Evolutionary conservation across 163 green algal genomes (phyloP).

Genomic region (Scenedesmus sp.): DNA sequence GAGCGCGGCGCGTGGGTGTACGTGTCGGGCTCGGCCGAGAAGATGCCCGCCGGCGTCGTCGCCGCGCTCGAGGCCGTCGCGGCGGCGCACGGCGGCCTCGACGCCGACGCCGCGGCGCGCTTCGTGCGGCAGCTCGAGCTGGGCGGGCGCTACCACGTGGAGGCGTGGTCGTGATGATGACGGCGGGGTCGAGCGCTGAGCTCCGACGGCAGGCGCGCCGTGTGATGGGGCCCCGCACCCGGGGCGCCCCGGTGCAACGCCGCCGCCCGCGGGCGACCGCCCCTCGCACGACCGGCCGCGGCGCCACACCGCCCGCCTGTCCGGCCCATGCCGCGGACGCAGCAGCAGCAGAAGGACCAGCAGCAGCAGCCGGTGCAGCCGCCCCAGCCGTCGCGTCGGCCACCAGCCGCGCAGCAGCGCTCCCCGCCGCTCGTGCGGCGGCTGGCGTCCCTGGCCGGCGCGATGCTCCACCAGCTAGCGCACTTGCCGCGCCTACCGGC

Average conservation of each 20-base stretch:
- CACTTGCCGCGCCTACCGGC: background rate
- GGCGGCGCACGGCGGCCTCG: constrained; percentile 55
- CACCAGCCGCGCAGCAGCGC: no score
- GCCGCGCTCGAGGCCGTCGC: constrained; percentile 71
- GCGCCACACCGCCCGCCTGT: no score
- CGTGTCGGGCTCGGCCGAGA: constrained; percentile 87
- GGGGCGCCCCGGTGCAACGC: no score
- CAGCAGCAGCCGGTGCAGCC: no score
- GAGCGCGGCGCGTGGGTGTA: constrained; percentile 74
- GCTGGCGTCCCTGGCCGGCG: background rate
- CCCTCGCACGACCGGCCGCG: no score
- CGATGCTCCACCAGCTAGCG: constrained; percentile 3
- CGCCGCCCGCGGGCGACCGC: no score
- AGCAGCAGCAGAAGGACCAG: no score
- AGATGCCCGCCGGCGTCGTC: constrained; percentile 89
- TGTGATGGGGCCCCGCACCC: background rate
- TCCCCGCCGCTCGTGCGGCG: no score
- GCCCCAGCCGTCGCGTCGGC: no score
- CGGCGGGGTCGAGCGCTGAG: no score
- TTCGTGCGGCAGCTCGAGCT: constrained; percentile 72
- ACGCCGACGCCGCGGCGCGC: constrained; percentile 48
- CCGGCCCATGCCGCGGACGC: no score
- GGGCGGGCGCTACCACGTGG: constrained; percentile 75
- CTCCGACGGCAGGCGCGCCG: background rate
- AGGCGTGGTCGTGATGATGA: constrained; percentile 82